phyloP scores from a whole-genome alignment of 1,284 basidiomycete species.

The Psilocybe mexicana region DNA sequence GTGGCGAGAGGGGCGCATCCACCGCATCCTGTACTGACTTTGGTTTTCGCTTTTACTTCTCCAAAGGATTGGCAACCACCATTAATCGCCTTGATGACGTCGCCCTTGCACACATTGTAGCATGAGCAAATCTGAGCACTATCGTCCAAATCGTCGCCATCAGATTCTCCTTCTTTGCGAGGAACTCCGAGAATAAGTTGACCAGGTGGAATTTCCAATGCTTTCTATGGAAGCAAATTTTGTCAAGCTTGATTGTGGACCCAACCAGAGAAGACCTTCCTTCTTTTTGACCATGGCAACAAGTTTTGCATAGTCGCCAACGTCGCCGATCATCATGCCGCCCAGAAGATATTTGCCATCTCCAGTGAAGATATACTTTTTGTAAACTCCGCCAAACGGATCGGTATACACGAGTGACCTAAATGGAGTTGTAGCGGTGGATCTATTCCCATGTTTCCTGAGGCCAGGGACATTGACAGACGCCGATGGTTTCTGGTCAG shows the following conservation, averaged over 20 bases:
- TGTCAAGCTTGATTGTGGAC: neutral
- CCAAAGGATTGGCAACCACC: conserved; percentile 52
- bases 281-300: conserved; percentile 74
- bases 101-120: conserved; percentile 70
- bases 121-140: conserved; percentile 74
- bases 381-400: conserved; percentile 70
- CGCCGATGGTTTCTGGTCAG: conserved; percentile 47
- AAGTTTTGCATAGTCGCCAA: conserved; percentile 70
- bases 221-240: conserved; percentile 42
- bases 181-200: conserved; percentile 65
- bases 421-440: conserved; percentile 33
- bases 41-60: conserved; percentile 68
- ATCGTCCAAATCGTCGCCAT: conserved; percentile 69
- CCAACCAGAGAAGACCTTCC: conserved; percentile 29
- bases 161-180: conserved; percentile 51
- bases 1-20: conserved; percentile 66
- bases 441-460: conserved; percentile 21
- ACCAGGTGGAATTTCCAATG: conserved; percentile 63
- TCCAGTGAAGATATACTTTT: conserved; percentile 79
- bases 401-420: conserved; percentile 73
- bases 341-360: conserved; percentile 76
- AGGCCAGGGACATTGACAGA: conserved; percentile 16
- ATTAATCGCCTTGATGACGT: conserved; percentile 55
- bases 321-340: conserved; percentile 83
- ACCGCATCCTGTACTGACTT: conserved; percentile 74